Evolutionary conservation across 2,329 filamentous ascomycete species (phyloP), one percentile per base, ranked within the genome.

Genomic region (Exserohilum rostratum): DNA sequence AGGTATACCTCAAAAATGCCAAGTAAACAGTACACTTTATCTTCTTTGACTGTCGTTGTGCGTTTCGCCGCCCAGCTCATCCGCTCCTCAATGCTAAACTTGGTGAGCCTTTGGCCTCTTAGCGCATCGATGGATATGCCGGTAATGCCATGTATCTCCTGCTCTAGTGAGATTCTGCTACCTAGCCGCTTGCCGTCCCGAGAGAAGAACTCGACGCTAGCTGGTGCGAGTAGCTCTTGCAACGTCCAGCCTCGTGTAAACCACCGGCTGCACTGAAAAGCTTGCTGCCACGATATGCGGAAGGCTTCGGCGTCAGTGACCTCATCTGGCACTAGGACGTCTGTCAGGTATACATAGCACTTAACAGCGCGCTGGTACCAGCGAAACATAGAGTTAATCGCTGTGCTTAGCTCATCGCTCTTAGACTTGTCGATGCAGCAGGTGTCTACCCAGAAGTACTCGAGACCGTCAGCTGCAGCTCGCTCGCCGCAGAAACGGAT

Each of bases 21-120:
- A 13, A 65, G 54, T 33, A 70, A 50, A 38, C 59, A 69, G 30
- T 68, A 69, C 3, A 58, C 60, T 35, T 43, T 57, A 34, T 70
- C 67, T 43, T 70, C 66, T 13, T 62, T 53, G 10, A 50, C 1
- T 27, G 57, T 65, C 9, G 67, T 69, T 27, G 45, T 48, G n/a
- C 69, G 62, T 13, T 25, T 42, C 3, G 57, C 59, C 11, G 59
- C 59, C 69, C 68, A 72, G n/a, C 53, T 61, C 50, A 68, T 57
- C 50, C 64, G 55, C 29, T 67, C 55, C 6, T 63, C 52, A 30
- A 68, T 43, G 34, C 53, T 62, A 11, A 53, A 53, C n/a, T 57
- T 34, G 9, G 46, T 20, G n/a, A 62, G 60, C 42, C 34, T 43
- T 35, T 37, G 34, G 1, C 53, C 60, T 30, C 33, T 29, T 9